These are phyloP conservation scores for Penicillium paxilli DNA, from an alignment of 495 filamentous ascomycete genomes.

Conservation along the genomic window DNA sequence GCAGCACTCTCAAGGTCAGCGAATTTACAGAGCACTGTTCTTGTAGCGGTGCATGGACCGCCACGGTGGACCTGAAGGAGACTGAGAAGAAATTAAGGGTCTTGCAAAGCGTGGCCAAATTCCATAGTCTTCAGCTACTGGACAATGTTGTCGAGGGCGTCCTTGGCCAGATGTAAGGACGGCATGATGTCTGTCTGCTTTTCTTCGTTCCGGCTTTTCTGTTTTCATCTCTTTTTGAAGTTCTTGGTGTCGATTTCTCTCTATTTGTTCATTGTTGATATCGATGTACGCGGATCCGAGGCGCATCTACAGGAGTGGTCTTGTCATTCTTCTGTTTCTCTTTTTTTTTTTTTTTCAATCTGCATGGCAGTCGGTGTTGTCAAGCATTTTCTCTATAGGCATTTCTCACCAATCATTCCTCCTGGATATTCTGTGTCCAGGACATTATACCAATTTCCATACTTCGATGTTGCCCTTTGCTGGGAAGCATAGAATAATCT, in stretches of 20 bases:
- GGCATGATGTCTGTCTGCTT: too few relatives aligned
- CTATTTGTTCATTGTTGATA: not conserved
- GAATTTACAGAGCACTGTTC: slow-evolving; percentile 97
- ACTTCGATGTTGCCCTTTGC: too few relatives aligned
- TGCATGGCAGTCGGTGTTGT: slow-evolving; percentile 12
- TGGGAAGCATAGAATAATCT: too few relatives aligned
- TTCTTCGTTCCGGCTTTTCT: too few relatives aligned
- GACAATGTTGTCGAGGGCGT: slow-evolving; percentile 69
- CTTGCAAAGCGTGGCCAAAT: slow-evolving; percentile 69
- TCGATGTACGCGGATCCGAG: not conserved
- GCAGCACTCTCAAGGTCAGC: slow-evolving; percentile 62
- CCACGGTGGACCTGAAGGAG: slow-evolving; percentile 68
- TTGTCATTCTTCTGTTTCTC: not conserved
- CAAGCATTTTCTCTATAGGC: not conserved
- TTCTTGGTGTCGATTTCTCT: slow-evolving; percentile 11
- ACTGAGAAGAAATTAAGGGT: slow-evolving; percentile 66
- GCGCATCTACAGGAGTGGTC: not conserved
- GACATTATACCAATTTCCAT: too few relatives aligned
- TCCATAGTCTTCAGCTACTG: slow-evolving; percentile 80
- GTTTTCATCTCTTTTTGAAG: slow-evolving; percentile 7
- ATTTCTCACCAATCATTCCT: not conserved
- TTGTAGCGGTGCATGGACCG: slow-evolving; percentile 81
- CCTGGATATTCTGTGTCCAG: too few relatives aligned
- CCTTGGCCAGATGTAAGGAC: slow-evolving; percentile 30
- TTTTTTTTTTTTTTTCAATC: not conserved